Conservation (phyloP, 2,329 filamentous ascomycete species). For the Hirsutella minnesotensis region DNA sequence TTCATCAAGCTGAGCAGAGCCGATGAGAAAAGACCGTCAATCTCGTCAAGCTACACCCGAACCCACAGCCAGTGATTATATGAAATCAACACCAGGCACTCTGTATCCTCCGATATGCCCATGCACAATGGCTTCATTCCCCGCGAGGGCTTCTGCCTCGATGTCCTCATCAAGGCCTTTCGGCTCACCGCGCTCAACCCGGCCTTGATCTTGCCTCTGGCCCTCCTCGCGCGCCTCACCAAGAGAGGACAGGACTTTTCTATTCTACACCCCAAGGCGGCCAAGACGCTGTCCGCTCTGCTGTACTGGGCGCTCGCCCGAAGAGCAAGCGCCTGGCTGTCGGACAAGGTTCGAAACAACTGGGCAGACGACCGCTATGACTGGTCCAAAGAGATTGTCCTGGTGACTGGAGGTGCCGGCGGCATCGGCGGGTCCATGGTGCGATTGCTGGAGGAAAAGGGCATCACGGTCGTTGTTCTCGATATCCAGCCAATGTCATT, state of each 20-base stretch:
- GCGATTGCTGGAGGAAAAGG: slow-evolving; percentile 48
- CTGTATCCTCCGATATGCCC: slow-evolving; percentile 14
- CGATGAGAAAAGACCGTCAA: too few relatives aligned
- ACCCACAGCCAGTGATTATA: too few relatives aligned
- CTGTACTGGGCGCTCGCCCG: slow-evolving; percentile 18
- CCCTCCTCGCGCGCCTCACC: slow-evolving; percentile 54
- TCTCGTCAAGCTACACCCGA: too few relatives aligned
- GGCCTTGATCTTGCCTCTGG: slow-evolving; percentile 47
- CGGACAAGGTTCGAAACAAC: slow-evolving; percentile 21
- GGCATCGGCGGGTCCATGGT: slow-evolving; percentile 62
- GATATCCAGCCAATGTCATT: slow-evolving; percentile 55
- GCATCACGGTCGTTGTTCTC: slow-evolving; percentile 57
- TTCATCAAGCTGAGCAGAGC: too few relatives aligned
- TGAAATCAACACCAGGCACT: not conserved
- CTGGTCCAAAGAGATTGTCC: slow-evolving; percentile 58
- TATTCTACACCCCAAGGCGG: slow-evolving; percentile 37
- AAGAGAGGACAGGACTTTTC: slow-evolving; percentile 43
- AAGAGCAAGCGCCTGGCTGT: slow-evolving; percentile 17
- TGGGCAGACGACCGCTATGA: slow-evolving; percentile 36
- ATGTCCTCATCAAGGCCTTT: slow-evolving; percentile 46
- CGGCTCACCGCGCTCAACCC: slow-evolving; percentile 53
- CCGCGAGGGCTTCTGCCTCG: slow-evolving; percentile 46
- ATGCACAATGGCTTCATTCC: slow-evolving; percentile 40
- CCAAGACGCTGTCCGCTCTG: slow-evolving; percentile 32
- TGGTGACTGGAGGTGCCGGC: slow-evolving; percentile 63